phyloP scores from a whole-genome alignment of 192 early-diverging fungal genomes.

The Rhizophlyctis rosea region DNA sequence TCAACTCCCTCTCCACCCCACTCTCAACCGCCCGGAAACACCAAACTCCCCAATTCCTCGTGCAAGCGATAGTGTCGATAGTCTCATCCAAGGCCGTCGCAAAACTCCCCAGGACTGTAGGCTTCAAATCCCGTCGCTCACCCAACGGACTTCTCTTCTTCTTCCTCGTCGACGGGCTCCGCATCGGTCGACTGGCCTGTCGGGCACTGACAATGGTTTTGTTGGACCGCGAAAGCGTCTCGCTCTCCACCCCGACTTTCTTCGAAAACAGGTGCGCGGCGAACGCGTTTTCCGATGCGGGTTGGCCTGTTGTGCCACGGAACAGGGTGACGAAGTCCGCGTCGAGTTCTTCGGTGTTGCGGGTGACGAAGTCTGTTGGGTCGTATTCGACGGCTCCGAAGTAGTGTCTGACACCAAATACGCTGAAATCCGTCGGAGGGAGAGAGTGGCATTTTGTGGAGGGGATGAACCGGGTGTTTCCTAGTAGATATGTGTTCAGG shows the following conservation, averaged over 20 bases:
- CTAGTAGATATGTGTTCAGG: conserved; percentile 4
- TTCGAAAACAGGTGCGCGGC: conserved; percentile 65
- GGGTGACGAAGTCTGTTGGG: conserved; percentile 62
- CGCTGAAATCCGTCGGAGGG: conserved; percentile 9
- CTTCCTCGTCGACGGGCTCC: conserved; percentile 58
- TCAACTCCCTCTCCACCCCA: conserved; percentile 19
- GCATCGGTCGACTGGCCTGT: conserved; percentile 59
- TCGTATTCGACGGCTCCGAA: conserved; percentile 60
- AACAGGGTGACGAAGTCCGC: conserved; percentile 79
- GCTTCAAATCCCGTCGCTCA: conserved; percentile 14
- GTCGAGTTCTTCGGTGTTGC: conserved; percentile 51
- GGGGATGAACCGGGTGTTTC: conserved; percentile 11
- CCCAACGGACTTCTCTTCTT: conserved; percentile 24
- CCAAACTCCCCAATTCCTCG: conserved; percentile 69
- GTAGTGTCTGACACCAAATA: conserved; percentile 71
- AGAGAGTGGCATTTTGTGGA: conserved; percentile 4
- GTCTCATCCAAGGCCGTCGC: conserved; percentile 66
- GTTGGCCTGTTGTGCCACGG: conserved; percentile 38
- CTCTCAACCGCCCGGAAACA: conserved; percentile 43
- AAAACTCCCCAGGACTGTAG: neutral
- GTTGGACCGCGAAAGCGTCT: conserved; percentile 46
- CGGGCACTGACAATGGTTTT: conserved; percentile 69
- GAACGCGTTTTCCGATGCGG: conserved; percentile 58
- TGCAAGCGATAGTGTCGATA: conserved; percentile 62
- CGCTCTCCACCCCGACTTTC: conserved; percentile 57